A percentile compares a stretch with the other conserved stretches of the same genome.
Conservation (phyloP, 2,329 filamentous ascomycete genomes). For the Polytolypa hystricis region DNA sequence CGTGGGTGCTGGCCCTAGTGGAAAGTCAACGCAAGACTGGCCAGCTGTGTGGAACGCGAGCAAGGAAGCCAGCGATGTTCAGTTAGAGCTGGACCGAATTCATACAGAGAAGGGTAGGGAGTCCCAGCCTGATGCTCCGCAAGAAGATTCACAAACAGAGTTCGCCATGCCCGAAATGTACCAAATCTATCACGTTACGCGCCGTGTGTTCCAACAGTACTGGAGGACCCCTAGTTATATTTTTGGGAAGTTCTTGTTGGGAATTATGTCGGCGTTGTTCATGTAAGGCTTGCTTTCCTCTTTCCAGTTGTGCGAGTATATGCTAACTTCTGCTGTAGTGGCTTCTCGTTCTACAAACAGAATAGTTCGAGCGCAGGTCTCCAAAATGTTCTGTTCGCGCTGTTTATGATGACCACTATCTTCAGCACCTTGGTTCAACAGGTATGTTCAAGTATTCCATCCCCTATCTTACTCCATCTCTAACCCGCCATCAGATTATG, state of each 20-base stretch:
- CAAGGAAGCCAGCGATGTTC: slow-evolving; percentile 42
- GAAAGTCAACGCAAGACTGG: slow-evolving; percentile 56
- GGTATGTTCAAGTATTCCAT: slow-evolving; percentile 50
- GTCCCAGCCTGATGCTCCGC: slow-evolving; percentile 18
- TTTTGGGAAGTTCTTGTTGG: slow-evolving; percentile 64
- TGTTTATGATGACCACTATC: slow-evolving; percentile 61
- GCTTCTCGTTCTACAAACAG: slow-evolving; percentile 66
- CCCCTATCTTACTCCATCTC: slow-evolving; percentile 23
- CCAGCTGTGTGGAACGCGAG: slow-evolving; percentile 50
- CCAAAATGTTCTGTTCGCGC: slow-evolving; percentile 76
- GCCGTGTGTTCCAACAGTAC: slow-evolving; percentile 77
- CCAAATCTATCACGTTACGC: slow-evolving; percentile 56
- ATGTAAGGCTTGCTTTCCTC: slow-evolving; percentile 33
- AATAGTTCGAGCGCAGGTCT: slow-evolving; percentile 64
- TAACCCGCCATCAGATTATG: slow-evolving; percentile 40
- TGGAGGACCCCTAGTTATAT: slow-evolving; percentile 81
- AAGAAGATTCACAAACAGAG: slow-evolving; percentile 44
- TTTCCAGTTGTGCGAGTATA: slow-evolving; percentile 13
- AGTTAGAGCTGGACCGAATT: slow-evolving; percentile 48
- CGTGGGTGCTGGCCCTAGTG: slow-evolving; percentile 50
- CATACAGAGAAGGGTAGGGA: slow-evolving; percentile 36
- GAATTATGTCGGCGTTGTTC: slow-evolving; percentile 52
- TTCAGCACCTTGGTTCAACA: slow-evolving; percentile 46
- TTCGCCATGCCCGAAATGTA: slow-evolving; percentile 61
- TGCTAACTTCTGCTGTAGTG: slow-evolving; percentile 53